Base-by-base conservation (phyloP, 768 basidiomycete genomes). In the Xerocomellus intermedius region DNA sequence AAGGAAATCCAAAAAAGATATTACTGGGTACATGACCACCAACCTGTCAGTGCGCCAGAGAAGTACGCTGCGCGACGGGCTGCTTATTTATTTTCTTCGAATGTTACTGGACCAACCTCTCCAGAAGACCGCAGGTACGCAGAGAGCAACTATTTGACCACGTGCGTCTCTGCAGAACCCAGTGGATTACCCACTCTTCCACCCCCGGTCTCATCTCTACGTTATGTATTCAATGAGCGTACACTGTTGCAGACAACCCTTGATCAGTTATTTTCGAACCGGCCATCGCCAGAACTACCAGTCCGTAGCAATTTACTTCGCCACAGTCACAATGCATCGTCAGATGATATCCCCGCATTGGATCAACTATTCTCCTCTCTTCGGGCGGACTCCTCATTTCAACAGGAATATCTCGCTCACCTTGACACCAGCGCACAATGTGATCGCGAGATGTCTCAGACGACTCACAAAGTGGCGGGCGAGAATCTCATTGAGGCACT, bases 141-240 rank as follows among this genome's bases (percentile, higher is more conserved):
- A 2, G 28, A 8, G 28, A 30, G 30, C 30, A 10, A 10, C 9
- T 30, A 10, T 30, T 30, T 30, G 30, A 28, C 28, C 8, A 10
- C 3, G 2, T 16, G n/a, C 8, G 7, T 52, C 3, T 32, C 50
- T 50, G 14, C 13, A 5, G 13, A 46, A 19, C 9, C 43, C n/a
- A n/a, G n/a, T 51, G 33, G 32, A 21, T 8, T 3, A 21, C 10
- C 0, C 38, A 17, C 10, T 5, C 10, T 4, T 16, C 21, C n/a
- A 13, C 22, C 1, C 2, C 8, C 2, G 12, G 2, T 4, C 1
- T 10, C 6, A n/a, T n/a, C n/a, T n/a, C n/a, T n/a, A n/a, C n/a
- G n/a, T n/a, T n/a, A n/a, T n/a, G n/a, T n/a, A n/a, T n/a, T n/a
- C n/a, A n/a, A n/a, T n/a, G n/a, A n/a, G n/a, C n/a, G n/a, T n/a